These are phyloP conservation scores for Wickerhamomyces subpelliculosus DNA, from an alignment of 805 yeast species.

Conservation along the genomic window DNA sequence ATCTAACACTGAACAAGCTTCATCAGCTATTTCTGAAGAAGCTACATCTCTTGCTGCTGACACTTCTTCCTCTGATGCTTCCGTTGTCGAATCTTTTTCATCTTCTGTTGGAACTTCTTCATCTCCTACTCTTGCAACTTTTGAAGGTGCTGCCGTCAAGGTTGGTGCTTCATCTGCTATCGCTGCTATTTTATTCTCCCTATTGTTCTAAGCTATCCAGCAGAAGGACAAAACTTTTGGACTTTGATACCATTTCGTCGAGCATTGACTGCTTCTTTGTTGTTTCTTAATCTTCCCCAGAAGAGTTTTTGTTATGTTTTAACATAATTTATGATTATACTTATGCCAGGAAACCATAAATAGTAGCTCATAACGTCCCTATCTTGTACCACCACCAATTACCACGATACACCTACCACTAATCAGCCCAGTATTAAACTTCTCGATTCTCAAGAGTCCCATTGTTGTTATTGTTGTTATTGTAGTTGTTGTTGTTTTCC, in stretches of 20 bases:
- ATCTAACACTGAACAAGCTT: background rate
- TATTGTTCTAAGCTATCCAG: slow-evolving; percentile 1
- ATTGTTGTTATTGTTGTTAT: too few species aligned
- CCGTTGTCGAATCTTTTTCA: slow-evolving; percentile 2
- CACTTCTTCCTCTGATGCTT: slow-evolving; percentile 8
- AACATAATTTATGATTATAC: too few species aligned
- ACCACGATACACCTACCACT: too few species aligned
- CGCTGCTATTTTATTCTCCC: slow-evolving; percentile 12
- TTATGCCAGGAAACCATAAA: too few species aligned
- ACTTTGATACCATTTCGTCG: background rate
- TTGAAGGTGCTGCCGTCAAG: slow-evolving; percentile 16
- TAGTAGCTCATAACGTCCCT: too few species aligned
- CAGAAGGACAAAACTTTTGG: background rate
- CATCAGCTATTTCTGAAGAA: slow-evolving; percentile 11
- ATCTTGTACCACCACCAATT: too few species aligned
- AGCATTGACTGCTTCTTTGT: background rate
- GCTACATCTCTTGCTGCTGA: slow-evolving; percentile 6
- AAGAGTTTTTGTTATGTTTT: background rate
- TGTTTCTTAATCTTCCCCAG: background rate
- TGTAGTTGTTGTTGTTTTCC: too few species aligned
- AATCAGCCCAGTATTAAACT: too few species aligned
- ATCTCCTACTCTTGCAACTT: slow-evolving; percentile 11
- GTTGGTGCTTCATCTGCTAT: slow-evolving; percentile 15
- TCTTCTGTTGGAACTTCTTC: background rate
- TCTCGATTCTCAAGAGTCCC: too few species aligned